Evolutionary conservation across 768 basidiomycete species (phyloP).

Genomic region (Phanerochaete carnosa): DNA sequence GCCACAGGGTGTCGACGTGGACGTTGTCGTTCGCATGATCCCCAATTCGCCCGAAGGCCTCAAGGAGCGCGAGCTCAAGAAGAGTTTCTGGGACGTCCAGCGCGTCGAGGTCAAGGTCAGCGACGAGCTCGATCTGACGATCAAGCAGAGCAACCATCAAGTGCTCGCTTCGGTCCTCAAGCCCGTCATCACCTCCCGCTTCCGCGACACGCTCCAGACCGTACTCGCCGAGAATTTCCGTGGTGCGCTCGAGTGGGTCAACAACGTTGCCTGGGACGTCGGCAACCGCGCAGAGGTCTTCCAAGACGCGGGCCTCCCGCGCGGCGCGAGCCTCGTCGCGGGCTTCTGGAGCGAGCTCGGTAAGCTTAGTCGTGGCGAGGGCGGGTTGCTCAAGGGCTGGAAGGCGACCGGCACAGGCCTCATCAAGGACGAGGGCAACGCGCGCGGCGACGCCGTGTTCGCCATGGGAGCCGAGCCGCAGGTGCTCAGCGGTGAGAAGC

Average conservation of each 20-base stretch:
- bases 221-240: constrained; percentile 55
- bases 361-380: constrained; percentile 39
- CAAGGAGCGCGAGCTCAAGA: constrained; percentile 39
- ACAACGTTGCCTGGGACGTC: constrained; percentile 58
- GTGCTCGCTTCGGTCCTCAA: constrained; percentile 60
- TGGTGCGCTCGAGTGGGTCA: constrained; percentile 47
- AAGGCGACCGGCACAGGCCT: constrained; percentile 62
- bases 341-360: constrained; percentile 73
- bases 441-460: constrained; percentile 33
- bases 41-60: constrained; percentile 43
- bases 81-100: constrained; percentile 60
- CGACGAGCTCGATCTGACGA: constrained; percentile 49
- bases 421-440: constrained; percentile 45
- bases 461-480: constrained; percentile 76
- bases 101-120: constrained; percentile 50
- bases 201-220: constrained; percentile 59
- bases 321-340: constrained; percentile 47
- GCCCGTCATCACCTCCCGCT: constrained; percentile 52
- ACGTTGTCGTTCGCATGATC: constrained; percentile 62
- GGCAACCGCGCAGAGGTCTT: constrained; percentile 59
- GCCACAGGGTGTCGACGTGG: constrained; percentile 63
- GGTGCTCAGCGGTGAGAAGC: constrained; percentile 64
- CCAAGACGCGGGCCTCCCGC: constrained; percentile 54
- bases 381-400: constrained; percentile 40
- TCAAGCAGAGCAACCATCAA: constrained; percentile 63